Evolutionary conservation across 1,139 yeast species (phyloP), one percentile per base, ranked within the genome.

Genomic region (Pneumocystis canis): DNA sequence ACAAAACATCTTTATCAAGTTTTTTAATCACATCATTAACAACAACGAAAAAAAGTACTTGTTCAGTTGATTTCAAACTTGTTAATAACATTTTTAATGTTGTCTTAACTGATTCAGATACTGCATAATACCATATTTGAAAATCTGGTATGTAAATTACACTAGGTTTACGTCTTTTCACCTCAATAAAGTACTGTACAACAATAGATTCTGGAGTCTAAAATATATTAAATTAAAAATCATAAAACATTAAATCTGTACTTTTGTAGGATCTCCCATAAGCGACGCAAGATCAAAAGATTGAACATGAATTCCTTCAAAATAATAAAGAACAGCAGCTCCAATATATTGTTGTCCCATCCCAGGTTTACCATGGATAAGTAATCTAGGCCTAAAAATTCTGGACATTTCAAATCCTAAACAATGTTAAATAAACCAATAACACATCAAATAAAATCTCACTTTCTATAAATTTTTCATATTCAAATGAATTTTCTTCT

Each of bases 241-340:
- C 14, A 58, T 31, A 57, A 28, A 58, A 61, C 9, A 60, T 47
- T n/a, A 25, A 25, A 58, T 30, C 57, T 60, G 16, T 61, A 65
- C 65, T 66, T 89, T 77, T 0, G 94, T 81, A 4, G 95, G 79
- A 70, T 90, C 97, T 16, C 92, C 84, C 68, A 85, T 83, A 65
- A 92, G 73, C 28, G 85, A 80, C 0, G 90, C 89, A 66, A 92
- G 77, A 72, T 92, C 98, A 60, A 94, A 77, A 0, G 87, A 81
- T 71, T 92, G 97, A 9, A 89, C 84, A 71, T 89, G 95, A 69
- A 85, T 89, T 0, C 96, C 96, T 74, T 92, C 98, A 65, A 94
- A 76, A 69, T 83, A 81, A 69, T 89, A 87, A 64, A 92, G 76
- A 18, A 89, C 78, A 0, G 97, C 97, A 0, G 92, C 80, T 9